Conservation (phyloP, 2,329 filamentous ascomycete genomes). For the Aspergillus sp. region DNA sequence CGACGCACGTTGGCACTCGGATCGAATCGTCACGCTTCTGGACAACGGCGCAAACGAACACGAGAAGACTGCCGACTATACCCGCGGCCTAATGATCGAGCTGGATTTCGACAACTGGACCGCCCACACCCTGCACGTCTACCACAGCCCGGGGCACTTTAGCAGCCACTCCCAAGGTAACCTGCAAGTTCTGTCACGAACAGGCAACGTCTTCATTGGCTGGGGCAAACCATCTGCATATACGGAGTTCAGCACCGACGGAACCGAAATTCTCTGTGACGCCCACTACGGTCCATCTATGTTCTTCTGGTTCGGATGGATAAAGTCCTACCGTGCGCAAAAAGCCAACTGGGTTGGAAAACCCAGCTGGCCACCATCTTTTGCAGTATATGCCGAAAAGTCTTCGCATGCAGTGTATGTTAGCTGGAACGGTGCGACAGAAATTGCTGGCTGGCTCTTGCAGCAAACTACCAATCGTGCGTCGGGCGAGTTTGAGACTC, state of each 20-base stretch:
- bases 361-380: slow-evolving; percentile 34
- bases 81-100: slow-evolving; percentile 16
- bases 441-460: slow-evolving; percentile 23
- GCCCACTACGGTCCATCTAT: slow-evolving; percentile 39
- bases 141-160: slow-evolving; percentile 9
- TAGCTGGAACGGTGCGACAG: slow-evolving; percentile 34
- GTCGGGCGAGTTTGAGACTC: slow-evolving; percentile 10
- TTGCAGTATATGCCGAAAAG: slow-evolving; percentile 5
- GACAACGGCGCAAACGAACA: slow-evolving; percentile 20
- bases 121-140: slow-evolving; percentile 31
- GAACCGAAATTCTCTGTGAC: slow-evolving; percentile 17
- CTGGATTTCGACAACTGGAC: slow-evolving; percentile 43
- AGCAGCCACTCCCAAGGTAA: slow-evolving; percentile 9
- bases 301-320: slow-evolving; percentile 38
- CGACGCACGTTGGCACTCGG: slow-evolving; percentile 22
- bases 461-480: slow-evolving; percentile 10
- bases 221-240: slow-evolving; percentile 47
- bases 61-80: slow-evolving; percentile 7
- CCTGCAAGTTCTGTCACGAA: slow-evolving; percentile 12
- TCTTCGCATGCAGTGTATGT: slow-evolving; percentile 16
- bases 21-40: slow-evolving; percentile 17
- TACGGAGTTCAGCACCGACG: slow-evolving; percentile 38
- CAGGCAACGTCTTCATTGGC: slow-evolving; percentile 43
- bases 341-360: slow-evolving; percentile 48
- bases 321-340: slow-evolving; percentile 52